These are phyloP conservation scores for Adansonia madagascariensis DNA, from an alignment of 441 rosid species.

Conservation along the genomic window DNA sequence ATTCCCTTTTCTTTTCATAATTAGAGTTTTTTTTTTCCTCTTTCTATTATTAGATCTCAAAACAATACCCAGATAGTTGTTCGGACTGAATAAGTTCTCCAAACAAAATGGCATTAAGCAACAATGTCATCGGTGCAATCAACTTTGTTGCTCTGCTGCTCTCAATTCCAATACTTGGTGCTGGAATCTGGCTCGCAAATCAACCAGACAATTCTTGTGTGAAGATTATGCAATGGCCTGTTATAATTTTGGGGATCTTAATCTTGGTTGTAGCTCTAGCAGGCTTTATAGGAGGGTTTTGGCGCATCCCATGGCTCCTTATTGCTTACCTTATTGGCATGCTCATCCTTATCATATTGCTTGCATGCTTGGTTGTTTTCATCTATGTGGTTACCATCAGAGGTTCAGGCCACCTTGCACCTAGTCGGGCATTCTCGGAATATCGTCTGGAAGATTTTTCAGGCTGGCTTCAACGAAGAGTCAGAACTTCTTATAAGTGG, in stretches of 20 bases:
- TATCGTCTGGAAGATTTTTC: slow-evolving; percentile 75
- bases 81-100: neutral
- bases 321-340: slow-evolving; percentile 66
- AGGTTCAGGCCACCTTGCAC: slow-evolving; percentile 76
- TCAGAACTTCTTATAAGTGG: slow-evolving; percentile 81
- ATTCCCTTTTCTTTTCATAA: neutral
- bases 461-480: slow-evolving; percentile 71
- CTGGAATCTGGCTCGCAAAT: slow-evolving; percentile 79
- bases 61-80: neutral
- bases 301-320: slow-evolving; percentile 81
- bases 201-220: slow-evolving; percentile 79
- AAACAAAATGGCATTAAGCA: slow-evolving; percentile 76
- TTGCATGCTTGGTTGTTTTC: slow-evolving; percentile 66
- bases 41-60: neutral
- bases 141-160: slow-evolving; percentile 85
- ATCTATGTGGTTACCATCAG: slow-evolving; percentile 71
- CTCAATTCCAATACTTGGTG: slow-evolving; percentile 75
- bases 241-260: slow-evolving; percentile 70
- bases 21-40: neutral
- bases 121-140: slow-evolving; percentile 79
- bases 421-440: slow-evolving; percentile 78
- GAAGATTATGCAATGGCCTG: slow-evolving; percentile 84
- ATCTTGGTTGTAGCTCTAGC: slow-evolving; percentile 65
- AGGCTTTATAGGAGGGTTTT: slow-evolving; percentile 84
- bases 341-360: slow-evolving; percentile 66